A percentile compares a stretch with the other conserved stretches of the same genome.
Conservation (phyloP, 2,329 filamentous ascomycete species). For the Hymenoscyphus albidus region DNA sequence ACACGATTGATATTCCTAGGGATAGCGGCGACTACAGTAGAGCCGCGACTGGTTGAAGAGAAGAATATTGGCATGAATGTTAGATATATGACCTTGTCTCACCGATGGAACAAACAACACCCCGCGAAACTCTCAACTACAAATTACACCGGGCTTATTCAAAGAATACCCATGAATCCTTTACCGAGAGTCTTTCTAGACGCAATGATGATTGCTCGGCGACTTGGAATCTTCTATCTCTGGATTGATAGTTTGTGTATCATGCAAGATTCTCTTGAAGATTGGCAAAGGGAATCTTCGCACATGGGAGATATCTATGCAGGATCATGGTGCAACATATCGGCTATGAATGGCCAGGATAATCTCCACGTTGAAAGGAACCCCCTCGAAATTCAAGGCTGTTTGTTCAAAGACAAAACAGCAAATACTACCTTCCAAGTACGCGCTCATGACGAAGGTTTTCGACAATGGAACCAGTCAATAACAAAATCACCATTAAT, state of each 20-base stretch:
- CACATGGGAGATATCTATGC: constrained; percentile 30
- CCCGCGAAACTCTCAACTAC: constrained; percentile 16
- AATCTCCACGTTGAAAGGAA: constrained; percentile 8
- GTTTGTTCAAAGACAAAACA: constrained; percentile 5
- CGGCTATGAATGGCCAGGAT: constrained; percentile 15
- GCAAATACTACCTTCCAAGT: constrained; percentile 1
- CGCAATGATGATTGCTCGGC: constrained; percentile 28
- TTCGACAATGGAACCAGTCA: constrained; percentile 8
- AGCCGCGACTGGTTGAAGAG: constrained; percentile 6
- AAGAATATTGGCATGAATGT: constrained; percentile 1
- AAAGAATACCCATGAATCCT: constrained; percentile 15
- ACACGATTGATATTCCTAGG: constrained; percentile 14
- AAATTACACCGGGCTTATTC: constrained; percentile 11
- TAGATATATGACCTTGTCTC: constrained; percentile 29
- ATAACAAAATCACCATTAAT: constrained; percentile 11
- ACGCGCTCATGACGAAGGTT: constrained; percentile 8
- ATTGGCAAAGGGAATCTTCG: constrained; percentile 28
- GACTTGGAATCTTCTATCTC: constrained; percentile 30
- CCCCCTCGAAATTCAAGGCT: constrained; percentile 7
- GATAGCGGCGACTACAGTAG: neutral
- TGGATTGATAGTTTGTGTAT: constrained; percentile 37
- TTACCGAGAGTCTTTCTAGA: constrained; percentile 31
- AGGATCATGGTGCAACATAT: constrained; percentile 28
- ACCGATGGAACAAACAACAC: constrained; percentile 29
- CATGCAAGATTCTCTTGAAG: constrained; percentile 31